Evolutionary conservation across 2,329 filamentous ascomycete species (phyloP), one percentile per base, ranked within the genome.

Genomic region (Thelonectria rubi): DNA sequence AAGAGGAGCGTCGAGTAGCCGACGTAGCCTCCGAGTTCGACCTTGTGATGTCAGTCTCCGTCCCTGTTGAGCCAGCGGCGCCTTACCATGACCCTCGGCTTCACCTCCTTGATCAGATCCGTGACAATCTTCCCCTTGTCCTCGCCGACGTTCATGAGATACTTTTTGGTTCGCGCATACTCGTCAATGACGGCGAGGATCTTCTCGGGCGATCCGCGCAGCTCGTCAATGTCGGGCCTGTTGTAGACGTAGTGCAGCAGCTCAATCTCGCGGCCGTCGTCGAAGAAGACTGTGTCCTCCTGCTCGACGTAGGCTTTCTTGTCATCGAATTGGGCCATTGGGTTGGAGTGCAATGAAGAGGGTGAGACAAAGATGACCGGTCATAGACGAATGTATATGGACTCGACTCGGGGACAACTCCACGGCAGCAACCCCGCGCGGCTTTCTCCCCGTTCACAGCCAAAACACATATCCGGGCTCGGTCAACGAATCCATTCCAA

Each of bases 1-100:
- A 94, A 94, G 1, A 93, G 81, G 61, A 95, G 87, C 61, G 89
- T 88, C 0, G 91, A 94, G 79, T 95, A 95, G 43, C 92, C 92
- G 18, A 93, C 84, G 75, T 94, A 95, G 50, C 91, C 90, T 48
- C 92, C 92, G 0, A 95, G 82, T 73, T 96, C 92, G 48, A 94
- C 83, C 76, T n/a, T 78, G 14, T 15, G 5, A 30, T 30, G 26
- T 30, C 26, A 30, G 21, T 34, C 32, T 14, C 32, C 4, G 9
- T 7, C 7, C 3, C 21, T 7, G 32, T 34, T 12, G 10, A 34
- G 9, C 9, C 32, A 34, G 12, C 32, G 32, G 12, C 3, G 32
- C 5, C 32, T 6, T 14, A 34, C 85, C 87, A 93, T 91, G 3
- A 82, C 82, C 55, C 86, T 75, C 1, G 91, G 91, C 73, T 89